Evolutionary conservation across 495 filamentous ascomycete species (phyloP).

Genomic region (Xylaria palmicola): DNA sequence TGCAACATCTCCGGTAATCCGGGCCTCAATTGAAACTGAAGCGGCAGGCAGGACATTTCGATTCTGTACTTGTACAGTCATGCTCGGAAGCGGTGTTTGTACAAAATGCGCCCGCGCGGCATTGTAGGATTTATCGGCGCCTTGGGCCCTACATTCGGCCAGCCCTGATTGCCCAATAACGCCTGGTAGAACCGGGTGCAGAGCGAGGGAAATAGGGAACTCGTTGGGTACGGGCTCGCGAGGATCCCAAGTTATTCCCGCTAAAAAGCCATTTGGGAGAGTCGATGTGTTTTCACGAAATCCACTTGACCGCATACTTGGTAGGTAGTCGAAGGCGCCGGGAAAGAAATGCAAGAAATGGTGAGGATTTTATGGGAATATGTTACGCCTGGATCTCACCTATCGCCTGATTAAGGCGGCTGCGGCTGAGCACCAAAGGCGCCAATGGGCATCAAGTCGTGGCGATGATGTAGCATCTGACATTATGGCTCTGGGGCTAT

Average conservation of each 20-base stretch:
- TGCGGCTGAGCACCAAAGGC: background rate
- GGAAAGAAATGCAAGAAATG: background rate
- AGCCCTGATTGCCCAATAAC: background rate
- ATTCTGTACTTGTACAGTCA: background rate
- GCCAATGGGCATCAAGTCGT: too few species aligned
- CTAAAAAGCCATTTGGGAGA: background rate
- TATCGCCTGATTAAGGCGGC: background rate
- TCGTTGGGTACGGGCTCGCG: constrained; percentile 3
- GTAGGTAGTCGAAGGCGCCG: too few species aligned
- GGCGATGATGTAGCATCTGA: too few species aligned
- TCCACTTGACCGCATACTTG: too few species aligned
- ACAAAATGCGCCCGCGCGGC: background rate
- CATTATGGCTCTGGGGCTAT: background rate
- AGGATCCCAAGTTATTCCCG: constrained; percentile 7
- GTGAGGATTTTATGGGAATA: background rate
- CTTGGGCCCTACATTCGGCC: background rate
- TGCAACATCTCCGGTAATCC: constrained; percentile 40
- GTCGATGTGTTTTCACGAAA: too few species aligned
- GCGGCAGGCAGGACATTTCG: constrained; percentile 42
- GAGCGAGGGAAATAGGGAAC: background rate
- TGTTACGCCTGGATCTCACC: background rate
- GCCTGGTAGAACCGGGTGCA: background rate
- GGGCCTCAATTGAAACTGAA: constrained; percentile 41
- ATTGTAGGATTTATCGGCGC: background rate
- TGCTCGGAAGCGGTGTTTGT: background rate